Conservation (phyloP, 148 eudicot genomes). For the Chenopodium formosanum region DNA sequence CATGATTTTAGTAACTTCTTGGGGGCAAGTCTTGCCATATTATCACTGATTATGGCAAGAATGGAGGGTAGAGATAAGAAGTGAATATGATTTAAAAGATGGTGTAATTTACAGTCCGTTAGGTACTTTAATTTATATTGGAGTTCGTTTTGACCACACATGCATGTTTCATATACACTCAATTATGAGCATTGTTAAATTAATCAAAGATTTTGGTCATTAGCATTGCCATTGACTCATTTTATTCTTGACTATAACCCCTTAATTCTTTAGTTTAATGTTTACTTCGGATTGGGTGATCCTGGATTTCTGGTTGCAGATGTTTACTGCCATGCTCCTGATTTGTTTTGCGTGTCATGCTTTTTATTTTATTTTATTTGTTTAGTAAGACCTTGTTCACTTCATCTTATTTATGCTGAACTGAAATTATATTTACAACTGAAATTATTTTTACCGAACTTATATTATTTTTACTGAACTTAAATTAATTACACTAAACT, state of each 20-base stretch:
- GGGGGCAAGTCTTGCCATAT: not conserved
- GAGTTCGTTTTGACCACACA: not conserved
- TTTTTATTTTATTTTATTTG: not conserved
- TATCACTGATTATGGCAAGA: not conserved
- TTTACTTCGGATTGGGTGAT: not conserved
- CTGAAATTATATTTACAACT: too few species aligned
- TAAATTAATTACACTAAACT: too few species aligned
- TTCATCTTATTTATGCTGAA: too few species aligned
- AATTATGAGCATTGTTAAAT: not conserved
- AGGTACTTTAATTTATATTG: not conserved
- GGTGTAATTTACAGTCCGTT: not conserved
- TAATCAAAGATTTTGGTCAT: not conserved
- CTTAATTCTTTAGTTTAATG: not conserved
- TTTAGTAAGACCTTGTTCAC: too few species aligned
- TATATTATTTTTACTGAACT: too few species aligned
- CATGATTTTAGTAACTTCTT: not conserved
- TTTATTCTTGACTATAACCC: not conserved
- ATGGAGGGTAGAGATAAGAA: not conserved
- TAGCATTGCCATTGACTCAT: constrained; percentile 1
- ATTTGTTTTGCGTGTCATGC: not conserved
- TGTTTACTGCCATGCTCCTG: not conserved
- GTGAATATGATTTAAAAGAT: not conserved
- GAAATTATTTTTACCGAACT: too few species aligned
- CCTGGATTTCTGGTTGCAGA: not conserved
- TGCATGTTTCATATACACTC: not conserved